These are phyloP conservation scores for Pichia sp. DNA, from an alignment of 1,139 yeast species.

Conservation along the genomic window DNA sequence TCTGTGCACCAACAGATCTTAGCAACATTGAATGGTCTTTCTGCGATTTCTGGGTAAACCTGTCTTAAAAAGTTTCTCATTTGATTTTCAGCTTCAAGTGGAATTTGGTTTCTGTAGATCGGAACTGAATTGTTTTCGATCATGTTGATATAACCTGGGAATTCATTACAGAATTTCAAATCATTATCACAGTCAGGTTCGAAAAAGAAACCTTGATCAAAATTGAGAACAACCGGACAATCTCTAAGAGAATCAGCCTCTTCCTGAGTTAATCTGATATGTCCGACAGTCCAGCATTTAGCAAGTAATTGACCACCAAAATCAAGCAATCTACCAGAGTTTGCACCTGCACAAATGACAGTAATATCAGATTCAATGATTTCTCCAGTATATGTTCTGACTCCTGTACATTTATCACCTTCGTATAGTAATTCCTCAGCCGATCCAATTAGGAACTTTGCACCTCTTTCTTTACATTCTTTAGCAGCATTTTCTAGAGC, in stretches of 20 bases:
- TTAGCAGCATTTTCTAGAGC: slow-evolving; percentile 32
- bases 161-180: slow-evolving; percentile 31
- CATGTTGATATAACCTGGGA: slow-evolving; percentile 31
- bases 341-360: slow-evolving; percentile 40
- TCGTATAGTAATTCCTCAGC: slow-evolving; percentile 28
- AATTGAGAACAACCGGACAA: slow-evolving; percentile 43
- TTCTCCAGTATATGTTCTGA: slow-evolving; percentile 25
- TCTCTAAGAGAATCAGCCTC: slow-evolving; percentile 35
- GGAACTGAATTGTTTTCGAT: slow-evolving; percentile 23
- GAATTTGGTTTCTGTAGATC: slow-evolving; percentile 24
- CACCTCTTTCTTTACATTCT: slow-evolving; percentile 35
- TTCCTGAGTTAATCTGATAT: slow-evolving; percentile 35
- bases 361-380: slow-evolving; percentile 32
- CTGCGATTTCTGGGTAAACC: slow-evolving; percentile 27
- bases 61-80: slow-evolving; percentile 29
- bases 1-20: slow-evolving; percentile 35
- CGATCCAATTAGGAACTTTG: slow-evolving; percentile 34
- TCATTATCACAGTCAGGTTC: slow-evolving; percentile 33
- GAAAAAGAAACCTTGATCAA: slow-evolving; percentile 36
- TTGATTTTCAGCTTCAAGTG: slow-evolving; percentile 28
- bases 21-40: slow-evolving; percentile 24
- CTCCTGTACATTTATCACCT: slow-evolving; percentile 18
- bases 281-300: slow-evolving; percentile 42
- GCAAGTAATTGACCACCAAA: slow-evolving; percentile 36
- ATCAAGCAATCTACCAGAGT: slow-evolving; percentile 36